Base-by-base conservation (phyloP, 169 alveolate genomes). In the Amoebophrya sp. region DNA sequence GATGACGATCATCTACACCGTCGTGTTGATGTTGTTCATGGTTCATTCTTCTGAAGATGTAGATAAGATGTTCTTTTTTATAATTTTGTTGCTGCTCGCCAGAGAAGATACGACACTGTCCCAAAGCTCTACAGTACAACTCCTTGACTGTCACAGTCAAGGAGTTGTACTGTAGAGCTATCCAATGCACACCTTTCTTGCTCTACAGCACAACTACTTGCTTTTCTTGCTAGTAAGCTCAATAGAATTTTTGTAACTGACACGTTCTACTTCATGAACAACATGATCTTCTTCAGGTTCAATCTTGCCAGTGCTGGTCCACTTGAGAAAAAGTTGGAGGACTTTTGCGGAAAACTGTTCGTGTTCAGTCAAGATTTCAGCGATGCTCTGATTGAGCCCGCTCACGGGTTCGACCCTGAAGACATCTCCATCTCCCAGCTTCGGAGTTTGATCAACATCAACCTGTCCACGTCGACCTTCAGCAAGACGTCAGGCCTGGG, bases 351-450 rank as follows among this genome's bases (percentile, higher is more conserved):
- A 36, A 6, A 26, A 36, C n/a, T 65, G 83, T 65, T 65, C n/a
- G 83, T 65, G 26, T 65, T 65, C n/a, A 26, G 39, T 29, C 83
- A 65, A 36, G 83, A 65, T 36, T 65, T 65, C 36, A 26, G 39
- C 36, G 83, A 65, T 36, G 83, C 83, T 6, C 33, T 65, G 83
- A 1, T 65, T 6, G 83, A 65, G 83, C 83, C 83, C 38, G 83
- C n/a, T 0, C 83, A 65, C 83, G 83, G 83, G 83, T 65, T 26
- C 83, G 39, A 65, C 12, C 83, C 83, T 29, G 83, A 65, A 36
- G 83, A 65, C 83, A 65, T 65, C n/a, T 65, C 83, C 83, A 65
- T 65, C 83, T 6, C 83, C 26, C 83, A 65, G 26, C 83, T 65
- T 6, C 18, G n/a, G 83, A 26, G 39, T 10, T 36, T 65, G 83